A percentile compares a stretch with the other conserved stretches of the same genome.
Evolutionary conservation across 495 filamentous ascomycete genomes (phyloP).

Genomic region (Penicillium paradoxum): DNA sequence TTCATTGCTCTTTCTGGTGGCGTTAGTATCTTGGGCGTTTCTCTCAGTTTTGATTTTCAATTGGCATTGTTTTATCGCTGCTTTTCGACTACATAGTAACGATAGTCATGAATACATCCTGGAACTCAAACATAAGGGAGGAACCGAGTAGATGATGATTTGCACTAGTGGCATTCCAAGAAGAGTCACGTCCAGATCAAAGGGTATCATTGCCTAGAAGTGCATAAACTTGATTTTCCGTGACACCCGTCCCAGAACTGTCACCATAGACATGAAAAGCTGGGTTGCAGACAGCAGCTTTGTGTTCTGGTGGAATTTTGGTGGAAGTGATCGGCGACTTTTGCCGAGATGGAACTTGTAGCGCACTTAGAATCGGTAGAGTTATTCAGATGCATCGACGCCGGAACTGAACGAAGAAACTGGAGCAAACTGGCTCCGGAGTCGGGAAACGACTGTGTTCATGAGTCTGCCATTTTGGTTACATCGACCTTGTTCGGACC

Average conservation of each 20-base stretch:
- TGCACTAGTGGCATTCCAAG: conserved; percentile 17
- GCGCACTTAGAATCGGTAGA: conserved; percentile 17
- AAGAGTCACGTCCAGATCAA: conserved; percentile 11
- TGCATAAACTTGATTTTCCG: conserved; percentile 29
- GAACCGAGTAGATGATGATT: no score
- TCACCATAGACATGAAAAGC: conserved; percentile 29
- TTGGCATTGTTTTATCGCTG: not conserved
- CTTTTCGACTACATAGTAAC: not conserved
- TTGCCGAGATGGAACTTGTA: conserved; percentile 1
- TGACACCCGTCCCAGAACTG: conserved; percentile 20
- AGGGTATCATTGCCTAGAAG: conserved; percentile 13
- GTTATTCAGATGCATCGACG: conserved; percentile 23
- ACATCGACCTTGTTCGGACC: conserved; percentile 39
- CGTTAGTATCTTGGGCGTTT: not conserved
- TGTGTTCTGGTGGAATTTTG: conserved; percentile 19
- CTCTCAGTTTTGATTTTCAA: not conserved
- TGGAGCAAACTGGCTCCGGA: conserved; percentile 16
- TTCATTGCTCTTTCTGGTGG: not conserved
- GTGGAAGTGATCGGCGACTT: conserved; percentile 12
- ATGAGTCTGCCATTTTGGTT: conserved; percentile 37
- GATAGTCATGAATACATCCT: not conserved
- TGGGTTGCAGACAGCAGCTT: conserved; percentile 24
- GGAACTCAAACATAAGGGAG: not conserved
- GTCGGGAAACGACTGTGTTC: conserved; percentile 29
- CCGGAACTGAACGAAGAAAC: conserved; percentile 25